Evolutionary conservation across 495 filamentous ascomycete genomes (phyloP), one percentile per base, ranked within the genome.

Genomic region (Haplographium delicatum): DNA sequence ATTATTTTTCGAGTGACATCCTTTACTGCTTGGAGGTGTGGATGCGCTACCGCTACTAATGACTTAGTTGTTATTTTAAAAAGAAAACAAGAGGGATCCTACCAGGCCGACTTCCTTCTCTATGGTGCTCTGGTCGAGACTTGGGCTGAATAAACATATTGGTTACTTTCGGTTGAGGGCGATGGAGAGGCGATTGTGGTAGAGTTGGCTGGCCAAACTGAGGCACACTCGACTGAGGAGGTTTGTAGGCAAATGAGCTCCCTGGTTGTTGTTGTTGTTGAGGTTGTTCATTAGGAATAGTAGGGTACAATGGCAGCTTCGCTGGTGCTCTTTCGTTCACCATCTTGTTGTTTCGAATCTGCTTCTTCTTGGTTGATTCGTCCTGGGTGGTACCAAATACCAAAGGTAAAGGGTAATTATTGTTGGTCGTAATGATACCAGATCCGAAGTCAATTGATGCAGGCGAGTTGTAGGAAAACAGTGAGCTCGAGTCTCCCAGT

Each of bases 401-500:
- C 22, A 54, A 53, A 5, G 51, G 54, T 33, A 58, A 45, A 8
- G 54, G 48, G 25, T 38, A 44, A n/a, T 30, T 26, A 37, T 25
- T 54, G 4, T 35, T 16, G 3, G 31, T 5, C 4, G 34, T 3
- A 20, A 24, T 49, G 15, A 23, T 11, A 9, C 24, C 22, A 41
- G 11, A 20, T 4, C 37, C 50, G 27, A 56, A 58, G 26, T 50
- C 40, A 34, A 55, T 49, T 9, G 44, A 40, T 13, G 51, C 28
- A 9, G 50, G 31, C 26, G 39, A 50, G 22, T 51, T 40, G 47
- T 48, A 22, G 10, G 58, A 64, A 54, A 68, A 63, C n/a, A 68
- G 35, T 3, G 61, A 65, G 41, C 55, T 66, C 9, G 59, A 64
- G 28, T 68, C 56, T 9, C 65, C 65, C 48, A 68, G 52, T 3